These are phyloP conservation scores for Plantago lanceolata DNA, from an alignment of 305 asterid species.

Conservation along the genomic window DNA sequence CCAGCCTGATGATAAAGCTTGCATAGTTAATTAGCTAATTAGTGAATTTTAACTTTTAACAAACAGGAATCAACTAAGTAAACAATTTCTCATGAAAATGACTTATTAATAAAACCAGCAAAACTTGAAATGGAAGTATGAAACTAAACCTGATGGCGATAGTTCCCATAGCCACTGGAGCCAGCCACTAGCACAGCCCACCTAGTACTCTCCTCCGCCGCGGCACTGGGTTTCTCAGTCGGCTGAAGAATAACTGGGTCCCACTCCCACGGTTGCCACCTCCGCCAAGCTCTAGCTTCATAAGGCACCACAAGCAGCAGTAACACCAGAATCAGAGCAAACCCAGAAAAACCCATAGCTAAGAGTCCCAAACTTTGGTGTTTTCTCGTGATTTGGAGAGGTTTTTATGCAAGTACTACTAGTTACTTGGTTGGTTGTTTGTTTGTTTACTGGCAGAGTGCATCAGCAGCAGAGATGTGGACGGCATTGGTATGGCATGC, in stretches of 20 bases:
- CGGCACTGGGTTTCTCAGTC: constrained; percentile 27
- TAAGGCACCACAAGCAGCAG: constrained; percentile 31
- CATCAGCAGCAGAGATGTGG: constrained; percentile 6
- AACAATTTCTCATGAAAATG: background rate
- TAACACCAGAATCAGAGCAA: constrained; percentile 25
- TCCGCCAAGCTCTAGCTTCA: constrained; percentile 21
- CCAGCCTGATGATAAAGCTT: no score
- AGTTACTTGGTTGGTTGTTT: background rate
- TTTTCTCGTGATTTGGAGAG: background rate
- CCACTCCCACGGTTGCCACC: constrained; percentile 31
- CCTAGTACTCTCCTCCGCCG: constrained; percentile 39
- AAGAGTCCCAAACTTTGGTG: background rate
- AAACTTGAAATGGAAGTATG: background rate
- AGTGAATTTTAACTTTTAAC: no score
- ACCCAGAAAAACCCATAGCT: constrained; percentile 31
- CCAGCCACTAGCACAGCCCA: constrained; percentile 99
- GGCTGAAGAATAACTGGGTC: constrained; percentile 72
- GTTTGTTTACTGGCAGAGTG: background rate
- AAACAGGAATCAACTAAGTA: background rate
- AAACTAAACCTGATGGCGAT: constrained; percentile 74
- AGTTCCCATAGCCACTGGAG: constrained; percentile 73
- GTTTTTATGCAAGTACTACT: background rate
- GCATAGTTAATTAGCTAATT: no score
- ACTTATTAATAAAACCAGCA: background rate
- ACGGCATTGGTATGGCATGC: constrained; percentile 38